Evolutionary conservation across 2,329 filamentous ascomycete genomes (phyloP), one percentile per base, ranked within the genome.

Genomic region (Cyanodermella asteris): DNA sequence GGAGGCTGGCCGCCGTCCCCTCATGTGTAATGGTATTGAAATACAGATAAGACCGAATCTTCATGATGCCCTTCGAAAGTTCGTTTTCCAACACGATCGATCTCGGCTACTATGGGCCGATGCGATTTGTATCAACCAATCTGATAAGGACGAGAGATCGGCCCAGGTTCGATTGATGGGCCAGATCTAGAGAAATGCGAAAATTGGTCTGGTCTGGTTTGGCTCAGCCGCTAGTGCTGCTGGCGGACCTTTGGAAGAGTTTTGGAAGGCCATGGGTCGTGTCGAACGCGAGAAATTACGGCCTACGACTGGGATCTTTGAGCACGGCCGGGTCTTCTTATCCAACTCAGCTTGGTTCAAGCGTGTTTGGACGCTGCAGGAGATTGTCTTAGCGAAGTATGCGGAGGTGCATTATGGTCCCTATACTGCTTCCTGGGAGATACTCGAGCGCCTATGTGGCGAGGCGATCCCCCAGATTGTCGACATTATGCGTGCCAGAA

Each of bases 71-170:
- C 21, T 23, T 23, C 7, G 12, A 23, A 13, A 13, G 7, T 10
- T 23, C 21, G 9, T 9, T 13, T 8, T 7, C 8, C 9, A 8
- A 13, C 9, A 23, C 21, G 7, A 8, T n/a, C n/a, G n/a, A 8
- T 8, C 21, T 8, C 9, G 21, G 12, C 9, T 9, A 8, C 35
- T 52, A 5, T 52, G 49, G 49, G 43, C 50, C 3, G 49, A 52
- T 18, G 48, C 51, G 33, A 36, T 52, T 20, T 53, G 49, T 33
- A 50, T 53, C 28, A 49, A 53, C 28, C 49, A 52, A 29, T 37
- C 38, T 3, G 42, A 51, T 22, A 33, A 44, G 10, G 31, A 28
- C 3, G 49, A 52, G 31, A 40, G 46, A 20, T 42, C 40, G 24
- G 35, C 35, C 5, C 48, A 53, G 37, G 46, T 53, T n/a, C 34